Base-by-base conservation (phyloP, 805 yeast genomes). In the Spathaspora sp. region DNA sequence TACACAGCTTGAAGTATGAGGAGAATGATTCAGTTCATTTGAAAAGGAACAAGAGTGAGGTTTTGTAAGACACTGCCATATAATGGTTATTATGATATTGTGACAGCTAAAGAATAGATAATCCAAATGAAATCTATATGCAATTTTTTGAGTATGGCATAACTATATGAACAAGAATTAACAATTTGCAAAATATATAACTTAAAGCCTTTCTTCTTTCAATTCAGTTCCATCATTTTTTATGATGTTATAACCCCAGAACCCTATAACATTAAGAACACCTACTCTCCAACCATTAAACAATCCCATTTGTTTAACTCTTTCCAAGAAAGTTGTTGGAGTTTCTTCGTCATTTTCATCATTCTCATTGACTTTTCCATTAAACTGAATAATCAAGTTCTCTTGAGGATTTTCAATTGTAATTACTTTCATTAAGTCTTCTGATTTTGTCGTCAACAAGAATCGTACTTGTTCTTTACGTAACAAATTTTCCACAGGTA, bases 281-380 rank as follows among this genome's bases (percentile, higher is more conserved):
- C 96, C 96, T 42, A 90, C 84, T 65, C 89, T 81, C 98, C 98
- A 93, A 38, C 98, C 99, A 58, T 93, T 80, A 77, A 89, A 92
- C 49, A 75, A 64, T 1, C 75, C 75, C 32, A 69, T 53, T 20
- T 55, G 53, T 38, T 58, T 58, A 16, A 69, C 48, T 19, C 64
- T 59, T 42, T 78, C 78, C 57, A 76, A 56, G 1, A 84, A 79
- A 46, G 75, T 67, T 35, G 77, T 72, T n/a, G 40, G 40, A 8
- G 54, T 9, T 39, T 35, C 32, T 29, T 46, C 51, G 40, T 46
- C 40, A 9, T 50, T 55, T 7, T 54, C 51, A 38, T 63, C 63
- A 43, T 79, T 77, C 16, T 67, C 65, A 43, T 76, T 52, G 11
- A 29, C 49, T 26, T 39, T 31, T 3, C 32, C 23, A 76, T 77